Percentiles rank a stretch among this genome's conserved stretches.
These are phyloP conservation scores for Gymnopilus dilepis DNA, from an alignment of 768 basidiomycete species.

Conservation along the genomic window DNA sequence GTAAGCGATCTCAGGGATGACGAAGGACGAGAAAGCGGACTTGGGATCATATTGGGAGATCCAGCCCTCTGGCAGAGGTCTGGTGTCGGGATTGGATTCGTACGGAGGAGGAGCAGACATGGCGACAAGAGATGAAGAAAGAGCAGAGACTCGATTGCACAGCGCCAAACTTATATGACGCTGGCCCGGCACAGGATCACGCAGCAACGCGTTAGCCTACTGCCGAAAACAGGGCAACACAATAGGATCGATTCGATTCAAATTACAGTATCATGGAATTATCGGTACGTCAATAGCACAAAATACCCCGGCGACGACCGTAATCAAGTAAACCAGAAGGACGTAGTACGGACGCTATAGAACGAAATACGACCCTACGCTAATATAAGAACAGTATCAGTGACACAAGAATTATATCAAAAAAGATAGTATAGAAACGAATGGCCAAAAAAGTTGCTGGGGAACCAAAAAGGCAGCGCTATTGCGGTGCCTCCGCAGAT, in stretches of 20 bases:
- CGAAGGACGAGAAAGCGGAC: conserved; percentile 47
- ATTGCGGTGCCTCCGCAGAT: conserved; percentile 1
- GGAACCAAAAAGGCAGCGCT: conserved; percentile 16
- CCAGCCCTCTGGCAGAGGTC: conserved; percentile 73
- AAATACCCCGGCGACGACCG: neutral
- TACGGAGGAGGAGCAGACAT: conserved; percentile 53
- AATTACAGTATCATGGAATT: neutral
- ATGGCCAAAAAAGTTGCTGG: conserved; percentile 19
- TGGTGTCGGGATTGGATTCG: conserved; percentile 56
- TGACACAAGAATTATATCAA: conserved; percentile 29
- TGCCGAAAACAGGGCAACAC: conserved; percentile 11
- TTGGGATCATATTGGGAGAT: conserved; percentile 67
- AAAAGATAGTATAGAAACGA: conserved; percentile 32
- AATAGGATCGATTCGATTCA: neutral
- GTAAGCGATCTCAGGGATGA: conserved; percentile 22
- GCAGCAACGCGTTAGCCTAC: conserved; percentile 19
- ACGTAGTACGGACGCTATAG: conserved; percentile 7
- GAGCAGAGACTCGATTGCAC: neutral
- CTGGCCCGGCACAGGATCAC: conserved; percentile 34
- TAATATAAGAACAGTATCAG: conserved; percentile 31
- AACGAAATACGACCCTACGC: conserved; percentile 13
- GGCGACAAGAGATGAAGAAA: conserved; percentile 17
- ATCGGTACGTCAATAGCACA: conserved; percentile 4
- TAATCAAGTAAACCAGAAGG: neutral
- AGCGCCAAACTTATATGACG: conserved; percentile 21